Percentiles rank a stretch among this genome's conserved stretches.
Conservation (phyloP, 176 grass and related monocot species). For the Melocanna baccifera region DNA sequence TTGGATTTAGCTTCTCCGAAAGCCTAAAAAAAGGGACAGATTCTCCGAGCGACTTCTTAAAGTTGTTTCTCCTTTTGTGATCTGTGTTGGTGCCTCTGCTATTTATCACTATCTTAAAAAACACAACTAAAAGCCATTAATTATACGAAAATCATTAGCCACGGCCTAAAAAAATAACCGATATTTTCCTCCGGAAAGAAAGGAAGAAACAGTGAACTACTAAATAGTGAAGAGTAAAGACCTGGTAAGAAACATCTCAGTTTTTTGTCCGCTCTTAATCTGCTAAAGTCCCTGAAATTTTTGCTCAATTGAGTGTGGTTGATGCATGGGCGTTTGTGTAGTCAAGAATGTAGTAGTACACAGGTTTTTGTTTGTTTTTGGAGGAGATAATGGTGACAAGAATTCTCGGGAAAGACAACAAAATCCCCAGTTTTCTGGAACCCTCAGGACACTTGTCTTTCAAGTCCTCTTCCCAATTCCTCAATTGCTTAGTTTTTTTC, state of each 20-base stretch:
- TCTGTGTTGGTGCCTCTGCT: too few species aligned
- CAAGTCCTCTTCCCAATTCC: background rate
- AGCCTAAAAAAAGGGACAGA: too few species aligned
- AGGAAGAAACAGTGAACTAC: background rate
- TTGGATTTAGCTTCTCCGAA: too few species aligned
- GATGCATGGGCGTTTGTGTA: too few species aligned
- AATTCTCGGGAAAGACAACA: background rate
- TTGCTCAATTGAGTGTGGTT: background rate
- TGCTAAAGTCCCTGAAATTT: background rate
- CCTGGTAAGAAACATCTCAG: background rate
- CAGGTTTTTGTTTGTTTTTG: background rate
- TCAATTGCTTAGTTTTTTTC: background rate
- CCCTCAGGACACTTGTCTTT: background rate
- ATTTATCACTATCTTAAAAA: too few species aligned
- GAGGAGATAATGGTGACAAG: background rate
- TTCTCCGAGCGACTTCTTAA: too few species aligned
- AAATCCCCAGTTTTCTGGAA: background rate
- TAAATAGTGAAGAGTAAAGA: background rate
- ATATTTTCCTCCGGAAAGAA: constrained; percentile 21
- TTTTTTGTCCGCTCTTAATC: background rate
- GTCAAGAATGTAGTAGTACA: too few species aligned
- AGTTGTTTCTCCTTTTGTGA: too few species aligned
- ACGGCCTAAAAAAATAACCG: too few species aligned
- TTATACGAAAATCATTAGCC: too few species aligned
- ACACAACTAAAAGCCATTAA: too few species aligned